These are phyloP conservation scores for Alternaria alternata DNA, from an alignment of 2,329 filamentous ascomycete species.

Conservation along the genomic window DNA sequence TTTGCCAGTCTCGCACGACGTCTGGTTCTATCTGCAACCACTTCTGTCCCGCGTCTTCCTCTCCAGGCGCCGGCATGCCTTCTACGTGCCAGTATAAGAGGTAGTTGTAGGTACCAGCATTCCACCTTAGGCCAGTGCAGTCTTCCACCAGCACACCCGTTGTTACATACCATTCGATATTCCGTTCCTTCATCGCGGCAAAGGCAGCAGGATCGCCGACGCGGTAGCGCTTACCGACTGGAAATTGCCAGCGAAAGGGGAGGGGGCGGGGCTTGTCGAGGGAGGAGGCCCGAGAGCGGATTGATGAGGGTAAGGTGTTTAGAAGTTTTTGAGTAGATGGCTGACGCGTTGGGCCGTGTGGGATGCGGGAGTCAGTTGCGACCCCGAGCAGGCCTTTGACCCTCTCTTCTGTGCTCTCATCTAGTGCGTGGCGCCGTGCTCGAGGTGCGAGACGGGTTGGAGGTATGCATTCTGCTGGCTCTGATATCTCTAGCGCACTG, in stretches of 20 bases:
- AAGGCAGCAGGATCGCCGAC: neutral
- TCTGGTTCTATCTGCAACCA: neutral
- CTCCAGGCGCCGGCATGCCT: neutral
- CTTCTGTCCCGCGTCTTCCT: neutral
- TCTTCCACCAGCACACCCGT: constrained; percentile 1
- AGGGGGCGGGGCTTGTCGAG: neutral
- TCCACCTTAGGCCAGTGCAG: neutral
- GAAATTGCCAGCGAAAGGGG: neutral
- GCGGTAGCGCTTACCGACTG: neutral
- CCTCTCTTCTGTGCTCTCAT: neutral
- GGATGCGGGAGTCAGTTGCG: neutral
- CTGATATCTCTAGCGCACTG: neutral
- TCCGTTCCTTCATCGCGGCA: neutral
- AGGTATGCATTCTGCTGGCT: neutral
- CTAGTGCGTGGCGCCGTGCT: neutral
- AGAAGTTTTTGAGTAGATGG: neutral
- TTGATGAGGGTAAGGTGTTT: neutral
- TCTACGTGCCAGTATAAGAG: constrained; percentile 5
- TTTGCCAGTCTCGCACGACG: neutral
- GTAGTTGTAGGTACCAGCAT: neutral
- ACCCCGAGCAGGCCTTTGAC: neutral
- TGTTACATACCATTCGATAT: constrained; percentile 6
- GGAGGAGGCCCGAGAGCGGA: constrained; percentile 1
- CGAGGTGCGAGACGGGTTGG: neutral
- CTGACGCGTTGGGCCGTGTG: neutral